Conservation (phyloP, 371 early-diverging fungal species). For the Rhizopus arrhizus region DNA sequence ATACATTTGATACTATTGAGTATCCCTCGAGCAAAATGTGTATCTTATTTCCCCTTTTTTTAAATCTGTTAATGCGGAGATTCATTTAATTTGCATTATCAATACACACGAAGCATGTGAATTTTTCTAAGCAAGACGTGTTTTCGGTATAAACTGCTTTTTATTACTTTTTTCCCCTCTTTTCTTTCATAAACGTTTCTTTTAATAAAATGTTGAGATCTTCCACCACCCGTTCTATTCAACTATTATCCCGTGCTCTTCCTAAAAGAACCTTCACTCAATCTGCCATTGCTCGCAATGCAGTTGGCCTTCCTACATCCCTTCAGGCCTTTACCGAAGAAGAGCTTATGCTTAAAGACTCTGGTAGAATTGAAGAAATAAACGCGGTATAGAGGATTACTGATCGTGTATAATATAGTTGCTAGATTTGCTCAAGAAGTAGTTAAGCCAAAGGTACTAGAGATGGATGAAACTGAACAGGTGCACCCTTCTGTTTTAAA, state of each 20-base stretch:
- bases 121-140: background rate
- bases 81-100: background rate
- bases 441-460: slow-evolving; percentile 82
- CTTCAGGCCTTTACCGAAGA: slow-evolving; percentile 82
- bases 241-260: slow-evolving; percentile 22
- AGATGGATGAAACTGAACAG: slow-evolving; percentile 93
- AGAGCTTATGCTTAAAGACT: slow-evolving; percentile 76
- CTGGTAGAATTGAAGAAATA: slow-evolving; percentile 52
- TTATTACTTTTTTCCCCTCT: background rate
- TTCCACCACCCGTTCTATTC: slow-evolving; percentile 22
- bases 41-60: background rate
- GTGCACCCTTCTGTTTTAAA: slow-evolving; percentile 80
- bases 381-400: background rate
- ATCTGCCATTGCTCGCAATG: slow-evolving; percentile 45
- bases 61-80: background rate
- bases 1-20: background rate
- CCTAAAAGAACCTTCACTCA: slow-evolving; percentile 48
- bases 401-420: background rate
- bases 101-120: background rate
- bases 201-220: slow-evolving; percentile 25
- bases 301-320: slow-evolving; percentile 50
- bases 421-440: slow-evolving; percentile 65
- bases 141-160: background rate
- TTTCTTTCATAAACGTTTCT: background rate
- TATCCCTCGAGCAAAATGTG: background rate